Evolutionary conservation across 805 yeast genomes (phyloP), one percentile per base, ranked within the genome.

Genomic region (Saturnispora diversa): DNA sequence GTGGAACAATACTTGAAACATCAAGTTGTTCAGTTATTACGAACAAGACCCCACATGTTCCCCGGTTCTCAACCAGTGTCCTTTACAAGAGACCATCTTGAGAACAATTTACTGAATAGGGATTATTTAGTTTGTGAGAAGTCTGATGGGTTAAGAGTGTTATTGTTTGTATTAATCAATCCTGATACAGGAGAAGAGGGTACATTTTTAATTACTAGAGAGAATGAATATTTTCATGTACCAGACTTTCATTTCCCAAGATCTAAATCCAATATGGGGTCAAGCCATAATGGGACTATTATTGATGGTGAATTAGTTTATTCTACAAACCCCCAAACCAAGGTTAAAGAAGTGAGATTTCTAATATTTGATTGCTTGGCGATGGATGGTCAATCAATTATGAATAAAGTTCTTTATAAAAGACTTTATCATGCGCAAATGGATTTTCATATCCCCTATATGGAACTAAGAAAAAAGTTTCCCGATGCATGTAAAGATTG

Each of bases 31-130:
- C 56, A 75, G 52, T 64, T 82, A 46, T 56, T 81, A 51, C 66
- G 75, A 50, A 64, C 78, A 49, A 69, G 77, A 24, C 69, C 72
- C 30, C 66, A 71, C 13, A 50, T 61, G 1, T 88, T 88, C 52
- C 94, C 95, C 2, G 97, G 98, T 1, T 80, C 96, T 1, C 98
- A 94, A 61, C 99, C 99, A 0, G 84, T 90, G 2, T 84, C 95
- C 20, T 88, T 92, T 56, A 79, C 84, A 31, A 69, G 85, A 41
- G 65, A 70, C 25, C 96, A 90, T 61, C 66, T 92, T 19, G 58
- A 58, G 3, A 74, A 75, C 35, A 74, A 77, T 25, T 64, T 92
- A 35, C 56, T 71, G 55, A 62, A 69, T 3, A 77, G 79, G 44
- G 97, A 94, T 53, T 92, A 88, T 56, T 80, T 78, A 50, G 98